Evolutionary conservation across 2,329 filamentous ascomycete species (phyloP), one percentile per base, ranked within the genome.

Genomic region (Tricladium varicosporioides): DNA sequence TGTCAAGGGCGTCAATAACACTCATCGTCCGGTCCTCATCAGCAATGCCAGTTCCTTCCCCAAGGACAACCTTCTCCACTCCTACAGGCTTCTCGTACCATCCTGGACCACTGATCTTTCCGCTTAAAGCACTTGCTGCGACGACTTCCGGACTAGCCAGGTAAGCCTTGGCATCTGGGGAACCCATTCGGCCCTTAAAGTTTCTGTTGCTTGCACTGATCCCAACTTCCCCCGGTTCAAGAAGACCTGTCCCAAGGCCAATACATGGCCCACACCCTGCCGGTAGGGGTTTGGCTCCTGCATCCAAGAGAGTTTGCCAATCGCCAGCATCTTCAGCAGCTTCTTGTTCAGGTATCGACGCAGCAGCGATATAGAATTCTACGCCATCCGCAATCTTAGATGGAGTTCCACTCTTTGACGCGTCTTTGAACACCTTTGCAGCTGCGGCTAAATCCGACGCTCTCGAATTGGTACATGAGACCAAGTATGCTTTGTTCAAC

Each of bases 181-280:
- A 87, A 2, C 92, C 92, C 89, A 97, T 95, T 2, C 92, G 84
- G 0, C 92, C 92, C 73, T 92, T 92, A 78, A 92, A 97, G 72
- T 96, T 96, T 10, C 92, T 80, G 76, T 97, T 97, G 51, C 80
- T 86, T 0, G 91, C 90, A 59, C 81, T 86, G 64, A 97, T 92
- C 18, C 92, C 92, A 9, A 92, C 85, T 74, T 97, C 92, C n/a
- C 89, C 91, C 1, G 83, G 80, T 71, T 97, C 87, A 0, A 96
- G 80, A 0, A 96, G 78, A 40, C 92, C 92, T 0, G 68, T 70
- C 8, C 88, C 91, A 0, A 96, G 80, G 7, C 92, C 92, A 60
- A 97, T 97, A 68, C 93, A 97, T 0, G 89, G 87, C 0, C 85
- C 91, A 63, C 92, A 97, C 0, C 88, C 88, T 7, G 89, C 78